phyloP scores from a whole-genome alignment of 495 filamentous ascomycete species.

The Copromyces sp. region DNA sequence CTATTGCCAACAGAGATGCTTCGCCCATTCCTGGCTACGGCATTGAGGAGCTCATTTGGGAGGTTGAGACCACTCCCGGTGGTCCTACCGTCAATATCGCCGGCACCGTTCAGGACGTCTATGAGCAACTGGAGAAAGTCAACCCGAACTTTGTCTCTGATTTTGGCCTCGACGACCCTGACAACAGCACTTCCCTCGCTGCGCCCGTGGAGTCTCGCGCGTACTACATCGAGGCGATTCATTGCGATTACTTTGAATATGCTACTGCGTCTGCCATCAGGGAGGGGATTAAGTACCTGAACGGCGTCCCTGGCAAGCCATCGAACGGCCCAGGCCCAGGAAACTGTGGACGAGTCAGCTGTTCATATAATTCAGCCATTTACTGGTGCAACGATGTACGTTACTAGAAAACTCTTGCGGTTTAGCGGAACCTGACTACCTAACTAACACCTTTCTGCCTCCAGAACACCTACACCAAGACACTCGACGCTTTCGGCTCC shows the following conservation, averaged over 20 bases:
- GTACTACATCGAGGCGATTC: too few species aligned
- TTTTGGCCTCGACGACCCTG: neutral
- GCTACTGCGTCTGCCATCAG: neutral
- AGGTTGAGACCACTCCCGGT: constrained; percentile 3
- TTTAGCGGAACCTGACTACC: too few species aligned
- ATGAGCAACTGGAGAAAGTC: constrained; percentile 2
- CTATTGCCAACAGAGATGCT: neutral
- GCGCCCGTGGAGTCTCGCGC: neutral
- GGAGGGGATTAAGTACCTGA: constrained; percentile 17
- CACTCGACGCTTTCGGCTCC: neutral
- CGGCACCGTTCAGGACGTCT: constrained; percentile 9
- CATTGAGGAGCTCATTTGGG: constrained; percentile 5
- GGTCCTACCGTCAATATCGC: constrained; percentile 1
- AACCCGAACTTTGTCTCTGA: constrained; percentile 5
- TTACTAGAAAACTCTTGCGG: neutral
- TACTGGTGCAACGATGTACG: constrained; percentile 23
- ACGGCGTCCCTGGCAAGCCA: neutral
- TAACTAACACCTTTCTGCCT: too few species aligned
- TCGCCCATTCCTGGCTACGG: constrained; percentile 6
- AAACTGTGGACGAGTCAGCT: constrained; percentile 17
- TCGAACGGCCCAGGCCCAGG: constrained; percentile 12
- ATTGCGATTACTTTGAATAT: too few species aligned
- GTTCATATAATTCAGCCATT: constrained; percentile 16
- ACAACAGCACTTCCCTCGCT: neutral
- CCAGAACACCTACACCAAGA: neutral